Conservation (phyloP, 768 basidiomycete genomes). For the Phylloporus arenicola region DNA sequence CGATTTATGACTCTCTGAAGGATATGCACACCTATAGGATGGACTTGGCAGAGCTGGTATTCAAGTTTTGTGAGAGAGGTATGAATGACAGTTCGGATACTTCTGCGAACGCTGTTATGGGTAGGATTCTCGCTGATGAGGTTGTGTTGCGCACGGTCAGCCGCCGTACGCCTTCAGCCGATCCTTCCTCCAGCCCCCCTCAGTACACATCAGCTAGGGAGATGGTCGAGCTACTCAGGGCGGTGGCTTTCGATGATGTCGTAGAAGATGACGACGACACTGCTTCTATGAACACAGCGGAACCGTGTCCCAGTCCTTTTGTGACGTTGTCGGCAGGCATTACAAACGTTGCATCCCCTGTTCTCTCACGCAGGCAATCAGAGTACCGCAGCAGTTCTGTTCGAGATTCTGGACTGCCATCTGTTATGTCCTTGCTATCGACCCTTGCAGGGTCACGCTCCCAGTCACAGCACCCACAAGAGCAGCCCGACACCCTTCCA, state of each 20-base stretch:
- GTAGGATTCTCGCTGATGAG: constrained; percentile 66
- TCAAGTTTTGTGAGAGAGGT: constrained; percentile 42
- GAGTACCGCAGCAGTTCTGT: constrained; percentile 42
- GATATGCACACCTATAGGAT: constrained; percentile 65
- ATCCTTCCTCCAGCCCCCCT: constrained; percentile 13
- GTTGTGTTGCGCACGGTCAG: constrained; percentile 53
- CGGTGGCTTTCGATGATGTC: constrained; percentile 33
- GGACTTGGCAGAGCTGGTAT: constrained; percentile 49
- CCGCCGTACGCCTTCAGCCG: constrained; percentile 15
- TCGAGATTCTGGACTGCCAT: constrained; percentile 47
- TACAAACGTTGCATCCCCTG: constrained; percentile 43
- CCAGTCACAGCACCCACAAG: constrained; percentile 46
- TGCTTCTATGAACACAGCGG: constrained; percentile 35
- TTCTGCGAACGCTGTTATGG: constrained; percentile 32
- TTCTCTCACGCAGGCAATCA: constrained; percentile 53
- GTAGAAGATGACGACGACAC: constrained; percentile 40
- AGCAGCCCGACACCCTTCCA: constrained; percentile 31
- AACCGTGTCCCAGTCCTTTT: constrained; percentile 34
- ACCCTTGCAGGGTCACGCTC: constrained; percentile 61
- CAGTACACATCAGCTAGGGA: constrained; percentile 15
- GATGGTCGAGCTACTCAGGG: constrained; percentile 39
- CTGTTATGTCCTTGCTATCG: constrained; percentile 59
- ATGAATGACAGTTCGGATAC: constrained; percentile 26
- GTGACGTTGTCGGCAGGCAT: constrained; percentile 24
- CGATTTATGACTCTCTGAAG: constrained; percentile 58